Conservation (phyloP, 768 basidiomycete species). For the Macrolepiota dolichaula region DNA sequence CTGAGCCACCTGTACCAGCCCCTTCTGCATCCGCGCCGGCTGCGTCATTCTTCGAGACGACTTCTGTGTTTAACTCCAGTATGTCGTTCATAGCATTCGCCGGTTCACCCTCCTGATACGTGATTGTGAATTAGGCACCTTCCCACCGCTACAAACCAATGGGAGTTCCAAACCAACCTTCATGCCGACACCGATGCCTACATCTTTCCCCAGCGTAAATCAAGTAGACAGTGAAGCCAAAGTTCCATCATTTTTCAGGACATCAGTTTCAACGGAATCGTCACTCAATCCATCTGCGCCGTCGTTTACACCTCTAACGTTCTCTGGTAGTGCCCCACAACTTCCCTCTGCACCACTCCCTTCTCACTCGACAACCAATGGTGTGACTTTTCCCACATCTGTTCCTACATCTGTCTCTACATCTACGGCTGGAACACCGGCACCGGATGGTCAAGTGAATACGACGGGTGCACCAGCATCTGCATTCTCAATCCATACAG, state of each 20-base stretch:
- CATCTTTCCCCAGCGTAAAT: not conserved
- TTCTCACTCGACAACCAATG: not conserved
- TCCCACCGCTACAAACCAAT: not conserved
- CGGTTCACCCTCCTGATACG: not conserved
- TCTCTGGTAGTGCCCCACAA: not conserved
- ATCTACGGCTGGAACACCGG: not conserved
- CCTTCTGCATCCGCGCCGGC: not conserved
- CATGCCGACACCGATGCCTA: not conserved
- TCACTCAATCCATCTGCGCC: constrained; percentile 20
- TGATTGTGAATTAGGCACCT: not conserved
- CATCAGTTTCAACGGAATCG: constrained; percentile 13
- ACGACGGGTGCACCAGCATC: not conserved
- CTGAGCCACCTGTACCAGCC: not conserved
- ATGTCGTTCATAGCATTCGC: not conserved
- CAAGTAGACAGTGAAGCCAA: not conserved
- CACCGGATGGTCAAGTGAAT: not conserved
- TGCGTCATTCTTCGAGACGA: not conserved
- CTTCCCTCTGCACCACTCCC: not conserved
- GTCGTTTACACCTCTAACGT: constrained; percentile 20
- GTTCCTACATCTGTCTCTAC: no score
- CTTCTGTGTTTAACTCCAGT: not conserved
- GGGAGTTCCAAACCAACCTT: not conserved
- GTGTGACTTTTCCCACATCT: not conserved
- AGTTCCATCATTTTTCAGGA: not conserved
- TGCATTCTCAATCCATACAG: not conserved